phyloP scores from a whole-genome alignment of 2,329 filamentous ascomycete genomes.

The Alternaria infectoria region DNA sequence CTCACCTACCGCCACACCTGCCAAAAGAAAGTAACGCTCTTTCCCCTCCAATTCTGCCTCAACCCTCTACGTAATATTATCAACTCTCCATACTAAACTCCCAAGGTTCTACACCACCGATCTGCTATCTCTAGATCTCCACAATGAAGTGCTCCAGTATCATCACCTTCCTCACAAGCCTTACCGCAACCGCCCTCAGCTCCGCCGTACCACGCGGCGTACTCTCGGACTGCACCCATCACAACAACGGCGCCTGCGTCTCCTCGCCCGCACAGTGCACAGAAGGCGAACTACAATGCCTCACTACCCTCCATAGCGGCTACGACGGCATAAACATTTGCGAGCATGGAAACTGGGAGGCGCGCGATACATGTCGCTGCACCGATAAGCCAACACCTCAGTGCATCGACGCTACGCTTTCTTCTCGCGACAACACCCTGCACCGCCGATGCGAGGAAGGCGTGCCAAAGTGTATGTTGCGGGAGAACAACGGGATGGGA shows the following conservation, averaged over 20 bases:
- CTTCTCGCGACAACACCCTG: background rate
- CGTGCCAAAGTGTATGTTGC: constrained; percentile 4
- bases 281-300: background rate
- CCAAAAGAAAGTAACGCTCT: background rate
- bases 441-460: background rate
- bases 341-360: background rate
- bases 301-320: background rate
- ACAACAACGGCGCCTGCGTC: background rate
- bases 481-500: background rate
- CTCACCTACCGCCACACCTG: background rate
- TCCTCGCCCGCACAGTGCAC: background rate
- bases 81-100: too few relatives aligned
- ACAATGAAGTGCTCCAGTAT: background rate
- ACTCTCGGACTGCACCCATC: background rate
- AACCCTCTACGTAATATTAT: too few relatives aligned
- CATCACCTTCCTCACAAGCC: background rate
- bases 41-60: background rate
- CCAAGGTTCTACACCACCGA: background rate
- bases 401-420: background rate
- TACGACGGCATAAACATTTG: background rate
- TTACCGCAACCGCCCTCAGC: background rate
- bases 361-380: background rate
- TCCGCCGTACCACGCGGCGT: background rate
- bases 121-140: background rate
- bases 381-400: background rate